Evolutionary conservation across 106 monocot genomes (phyloP), one percentile per base, ranked within the genome.

Genomic region (Iris macrosiphon): DNA sequence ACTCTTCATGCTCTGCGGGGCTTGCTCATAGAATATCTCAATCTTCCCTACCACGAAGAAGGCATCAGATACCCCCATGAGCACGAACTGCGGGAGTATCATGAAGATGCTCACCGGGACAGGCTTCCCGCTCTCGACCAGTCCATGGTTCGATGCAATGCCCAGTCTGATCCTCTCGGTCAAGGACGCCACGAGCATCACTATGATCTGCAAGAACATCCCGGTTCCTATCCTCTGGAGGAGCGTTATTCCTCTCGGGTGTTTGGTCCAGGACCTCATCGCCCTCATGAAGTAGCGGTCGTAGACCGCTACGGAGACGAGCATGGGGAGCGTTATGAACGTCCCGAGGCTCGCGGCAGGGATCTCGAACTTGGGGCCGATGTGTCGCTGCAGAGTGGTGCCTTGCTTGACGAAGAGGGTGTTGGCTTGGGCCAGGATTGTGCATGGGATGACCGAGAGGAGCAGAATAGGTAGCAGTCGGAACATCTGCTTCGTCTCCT

Each of bases 1-100:
- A 25, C 79, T 73, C 57, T 79, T 79, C 79, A 79, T 79, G 59
- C 73, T 60, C 15, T 73, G 63, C 3, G 79, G 79, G 7, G 79
- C 69, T 60, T 79, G 79, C 47, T 79, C 69, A 45, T 79, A 79
- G 68, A 79, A 79, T 29, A 79, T 73, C 33, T 81, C 74, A 11
- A 62, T 65, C 61, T 60, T 49, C 28, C 65, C 64, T 3, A 45
- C 45, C 3, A 39, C 41, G 37, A 65, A n/a, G 43, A 65, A 65
- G 35, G 65, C 31, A 54, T 65, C 65, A 20, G 65, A 38, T 20
- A 65, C 9, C 10, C 65, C 65, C 65, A 65, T 65, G 11, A 65
- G 40, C n/a, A 43, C 21, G 9, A 54, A 65, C 11, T 65, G 65
- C 0, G 65, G 65, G 5, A 65, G 54, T 1, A 65, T 27, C 6